Percentiles rank a stretch among this genome's conserved stretches.
Conservation (phyloP, 1,139 yeast species). For the Saccharomyces hybrid region DNA sequence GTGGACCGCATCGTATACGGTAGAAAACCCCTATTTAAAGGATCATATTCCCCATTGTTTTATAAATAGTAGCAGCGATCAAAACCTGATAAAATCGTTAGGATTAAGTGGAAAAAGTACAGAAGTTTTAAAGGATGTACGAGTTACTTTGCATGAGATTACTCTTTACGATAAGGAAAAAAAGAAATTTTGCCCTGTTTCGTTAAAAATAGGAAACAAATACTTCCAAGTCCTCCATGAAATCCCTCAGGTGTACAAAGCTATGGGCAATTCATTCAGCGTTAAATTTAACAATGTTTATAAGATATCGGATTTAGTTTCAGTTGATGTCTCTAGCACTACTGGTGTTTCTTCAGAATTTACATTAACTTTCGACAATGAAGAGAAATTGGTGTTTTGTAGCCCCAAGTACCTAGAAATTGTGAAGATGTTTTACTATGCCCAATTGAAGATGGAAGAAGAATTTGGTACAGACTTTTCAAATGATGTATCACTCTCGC, state of each 20-base stretch:
- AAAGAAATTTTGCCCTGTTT: constrained; percentile 45
- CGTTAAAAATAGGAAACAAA: constrained; percentile 61
- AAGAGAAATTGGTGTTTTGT: constrained; percentile 41
- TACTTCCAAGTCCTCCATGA: constrained; percentile 49
- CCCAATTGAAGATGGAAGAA: no score
- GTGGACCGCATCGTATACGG: constrained; percentile 27
- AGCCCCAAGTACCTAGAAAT: constrained; percentile 43
- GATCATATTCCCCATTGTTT: constrained; percentile 25
- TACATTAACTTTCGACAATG: constrained; percentile 44
- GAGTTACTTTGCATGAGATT: constrained; percentile 39
- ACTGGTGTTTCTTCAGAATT: constrained; percentile 51
- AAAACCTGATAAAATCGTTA: constrained; percentile 41
- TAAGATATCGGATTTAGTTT: constrained; percentile 43
- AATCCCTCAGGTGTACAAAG: constrained; percentile 35
- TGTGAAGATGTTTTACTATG: no score
- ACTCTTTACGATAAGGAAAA: constrained; percentile 39
- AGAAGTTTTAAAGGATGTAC: constrained; percentile 42
- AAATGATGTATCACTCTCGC: no score
- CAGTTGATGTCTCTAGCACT: constrained; percentile 45
- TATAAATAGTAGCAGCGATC: constrained; percentile 41
- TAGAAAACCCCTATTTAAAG: constrained; percentile 13
- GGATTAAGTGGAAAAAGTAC: constrained; percentile 40
- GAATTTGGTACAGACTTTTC: no score
- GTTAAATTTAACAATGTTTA: constrained; percentile 46
- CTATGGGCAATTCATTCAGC: constrained; percentile 16